These are phyloP conservation scores for Flaveria linearis DNA, from an alignment of 129 eudicot genomes.

Conservation along the genomic window DNA sequence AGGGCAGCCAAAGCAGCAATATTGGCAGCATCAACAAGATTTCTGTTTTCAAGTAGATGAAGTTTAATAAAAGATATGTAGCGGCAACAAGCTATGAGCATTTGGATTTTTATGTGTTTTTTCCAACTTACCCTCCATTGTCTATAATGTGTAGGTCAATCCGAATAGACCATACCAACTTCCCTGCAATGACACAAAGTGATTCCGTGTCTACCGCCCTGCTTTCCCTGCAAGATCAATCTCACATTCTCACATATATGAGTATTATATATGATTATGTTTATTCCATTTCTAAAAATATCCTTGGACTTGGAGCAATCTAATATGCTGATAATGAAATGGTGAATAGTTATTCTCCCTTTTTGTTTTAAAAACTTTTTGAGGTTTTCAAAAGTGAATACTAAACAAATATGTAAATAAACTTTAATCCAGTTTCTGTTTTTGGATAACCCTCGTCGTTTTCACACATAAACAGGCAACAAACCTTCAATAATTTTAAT, in stretches of 20 bases:
- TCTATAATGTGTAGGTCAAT: conserved; percentile 88
- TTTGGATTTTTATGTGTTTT: background rate
- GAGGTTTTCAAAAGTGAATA: background rate
- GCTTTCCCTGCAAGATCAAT: conserved; percentile 74
- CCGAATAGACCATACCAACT: conserved; percentile 87
- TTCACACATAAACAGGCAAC: background rate
- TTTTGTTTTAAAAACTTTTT: background rate
- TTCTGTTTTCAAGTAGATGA: conserved; percentile 39
- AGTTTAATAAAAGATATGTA: background rate
- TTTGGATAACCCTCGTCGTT: background rate
- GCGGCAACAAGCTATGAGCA: background rate
- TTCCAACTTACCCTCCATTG: conserved; percentile 83
- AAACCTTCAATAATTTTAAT: background rate
- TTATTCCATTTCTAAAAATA: background rate
- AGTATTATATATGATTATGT: background rate
- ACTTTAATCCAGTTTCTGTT: background rate
- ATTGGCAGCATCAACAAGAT: conserved; percentile 99
- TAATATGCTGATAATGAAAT: background rate
- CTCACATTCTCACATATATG: background rate
- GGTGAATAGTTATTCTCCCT: background rate
- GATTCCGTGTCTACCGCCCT: conserved; percentile 96
- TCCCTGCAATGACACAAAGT: conserved; percentile 88
- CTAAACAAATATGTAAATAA: background rate
- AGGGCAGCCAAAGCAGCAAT: conserved; percentile 95
- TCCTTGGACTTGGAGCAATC: background rate